Conservation (phyloP, 352 stramenopile genomes). For the Phytophthora podocarpi region DNA sequence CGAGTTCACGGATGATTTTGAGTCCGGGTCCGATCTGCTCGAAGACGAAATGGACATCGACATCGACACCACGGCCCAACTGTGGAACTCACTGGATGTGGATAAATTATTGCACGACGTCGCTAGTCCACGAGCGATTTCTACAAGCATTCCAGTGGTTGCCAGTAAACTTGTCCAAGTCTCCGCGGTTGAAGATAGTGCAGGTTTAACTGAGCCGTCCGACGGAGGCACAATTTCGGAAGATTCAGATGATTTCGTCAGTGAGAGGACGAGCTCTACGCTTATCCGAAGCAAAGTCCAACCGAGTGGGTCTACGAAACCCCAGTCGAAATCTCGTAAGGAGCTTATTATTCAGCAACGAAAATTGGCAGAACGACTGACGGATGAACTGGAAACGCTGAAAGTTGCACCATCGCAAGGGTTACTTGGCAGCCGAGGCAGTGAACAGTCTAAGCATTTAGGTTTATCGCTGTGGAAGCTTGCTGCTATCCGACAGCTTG, state of each 20-base stretch:
- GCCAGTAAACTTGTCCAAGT: too few relatives aligned
- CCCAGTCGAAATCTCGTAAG: constrained; percentile 2
- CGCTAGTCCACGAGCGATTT: not conserved
- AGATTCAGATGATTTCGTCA: not conserved
- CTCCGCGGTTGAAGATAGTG: not conserved
- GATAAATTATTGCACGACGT: not conserved
- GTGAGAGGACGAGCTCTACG: not conserved
- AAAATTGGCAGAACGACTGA: not conserved
- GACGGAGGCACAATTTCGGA: not conserved
- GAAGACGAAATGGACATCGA: not conserved
- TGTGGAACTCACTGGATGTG: constrained; percentile 7
- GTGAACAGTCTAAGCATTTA: too few relatives aligned
- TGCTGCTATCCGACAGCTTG: constrained; percentile 19
- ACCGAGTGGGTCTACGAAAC: not conserved
- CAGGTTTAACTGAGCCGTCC: not conserved
- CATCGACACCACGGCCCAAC: not conserved
- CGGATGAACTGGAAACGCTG: not conserved
- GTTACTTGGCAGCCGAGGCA: not conserved
- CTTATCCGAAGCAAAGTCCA: not conserved
- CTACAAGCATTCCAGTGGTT: too few relatives aligned
- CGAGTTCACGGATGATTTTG: too few relatives aligned
- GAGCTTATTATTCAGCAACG: constrained; percentile 5
- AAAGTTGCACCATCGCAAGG: not conserved
- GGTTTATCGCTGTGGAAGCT: constrained; percentile 25
- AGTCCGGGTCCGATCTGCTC: not conserved